Conservation (phyloP, 345 rosid genomes). For the Gossypium australe region DNA sequence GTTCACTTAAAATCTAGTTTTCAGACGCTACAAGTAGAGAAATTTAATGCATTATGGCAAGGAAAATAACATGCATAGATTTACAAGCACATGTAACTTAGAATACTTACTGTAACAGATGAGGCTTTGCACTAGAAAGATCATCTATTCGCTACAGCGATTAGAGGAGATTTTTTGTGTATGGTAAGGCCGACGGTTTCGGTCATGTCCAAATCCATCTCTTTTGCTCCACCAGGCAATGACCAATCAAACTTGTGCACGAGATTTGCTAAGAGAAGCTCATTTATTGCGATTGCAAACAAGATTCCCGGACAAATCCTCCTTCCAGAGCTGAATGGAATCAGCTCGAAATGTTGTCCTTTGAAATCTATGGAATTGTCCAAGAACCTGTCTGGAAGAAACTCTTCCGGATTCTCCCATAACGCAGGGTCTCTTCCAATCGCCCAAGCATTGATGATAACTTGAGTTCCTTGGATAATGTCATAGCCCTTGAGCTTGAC, state of each 20-base stretch:
- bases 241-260: slow-evolving; percentile 30
- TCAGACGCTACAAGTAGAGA: not conserved
- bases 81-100: not conserved
- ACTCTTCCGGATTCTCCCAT: slow-evolving; percentile 33
- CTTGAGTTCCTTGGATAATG: slow-evolving; percentile 23
- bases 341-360: slow-evolving; percentile 31
- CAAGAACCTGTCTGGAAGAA: slow-evolving; percentile 34
- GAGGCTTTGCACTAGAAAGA: not conserved
- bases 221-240: slow-evolving; percentile 1
- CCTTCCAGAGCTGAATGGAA: slow-evolving; percentile 34
- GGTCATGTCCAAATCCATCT: slow-evolving; percentile 3
- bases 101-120: too few species aligned
- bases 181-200: not conserved
- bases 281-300: slow-evolving; percentile 25
- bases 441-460: slow-evolving; percentile 33
- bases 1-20: not conserved
- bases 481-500: slow-evolving; percentile 23
- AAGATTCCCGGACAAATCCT: slow-evolving; percentile 27
- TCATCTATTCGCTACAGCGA: not conserved
- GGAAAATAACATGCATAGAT: not conserved
- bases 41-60: not conserved
- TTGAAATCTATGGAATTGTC: slow-evolving; percentile 16
- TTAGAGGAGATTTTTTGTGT: slow-evolving; percentile 5
- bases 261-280: slow-evolving; percentile 25
- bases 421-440: slow-evolving; percentile 23